A percentile compares a stretch with the other conserved stretches of the same genome.
Evolutionary conservation across 352 stramenopile species (phyloP).

Genomic region (Globisporangium middletonii): DNA sequence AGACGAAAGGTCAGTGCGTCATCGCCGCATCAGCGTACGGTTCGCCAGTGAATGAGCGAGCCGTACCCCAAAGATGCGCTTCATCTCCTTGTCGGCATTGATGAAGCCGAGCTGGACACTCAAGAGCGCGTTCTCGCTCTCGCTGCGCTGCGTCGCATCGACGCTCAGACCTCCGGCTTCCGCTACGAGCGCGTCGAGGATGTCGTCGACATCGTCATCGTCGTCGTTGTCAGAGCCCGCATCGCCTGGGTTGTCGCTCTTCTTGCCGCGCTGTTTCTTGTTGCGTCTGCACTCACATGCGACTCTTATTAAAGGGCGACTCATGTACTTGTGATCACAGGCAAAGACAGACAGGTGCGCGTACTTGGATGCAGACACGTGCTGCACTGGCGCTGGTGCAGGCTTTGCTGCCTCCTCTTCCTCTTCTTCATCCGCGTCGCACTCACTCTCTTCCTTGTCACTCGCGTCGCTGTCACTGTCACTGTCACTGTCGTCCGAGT

Average conservation of each 20-base stretch:
- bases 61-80: slow-evolving; percentile 79
- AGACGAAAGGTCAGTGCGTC: not conserved
- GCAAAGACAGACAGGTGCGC: not conserved
- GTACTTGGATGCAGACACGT: slow-evolving; percentile 14
- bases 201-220: slow-evolving; percentile 50
- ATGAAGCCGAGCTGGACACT: slow-evolving; percentile 63
- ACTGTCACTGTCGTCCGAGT: slow-evolving; percentile 46
- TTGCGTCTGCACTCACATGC: slow-evolving; percentile 4
- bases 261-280: slow-evolving; percentile 40
- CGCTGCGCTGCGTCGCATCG: slow-evolving; percentile 24
- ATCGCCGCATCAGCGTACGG: no score
- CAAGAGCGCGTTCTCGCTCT: slow-evolving; percentile 56
- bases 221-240: slow-evolving; percentile 22
- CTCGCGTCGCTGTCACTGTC: slow-evolving; percentile 21
- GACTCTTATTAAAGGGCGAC: no score
- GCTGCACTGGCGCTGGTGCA: slow-evolving; percentile 8
- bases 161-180: slow-evolving; percentile 36
- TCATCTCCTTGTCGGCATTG: slow-evolving; percentile 88
- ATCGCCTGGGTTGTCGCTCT: slow-evolving; percentile 13
- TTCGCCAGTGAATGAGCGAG: not conserved
- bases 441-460: slow-evolving; percentile 16
- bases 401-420: slow-evolving; percentile 12
- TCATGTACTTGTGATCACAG: no score
- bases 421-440: slow-evolving; percentile 10
- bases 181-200: slow-evolving; percentile 54